These are phyloP conservation scores for Stagonosporopsis vannaccii DNA, from an alignment of 2,329 filamentous ascomycete species.

Conservation along the genomic window DNA sequence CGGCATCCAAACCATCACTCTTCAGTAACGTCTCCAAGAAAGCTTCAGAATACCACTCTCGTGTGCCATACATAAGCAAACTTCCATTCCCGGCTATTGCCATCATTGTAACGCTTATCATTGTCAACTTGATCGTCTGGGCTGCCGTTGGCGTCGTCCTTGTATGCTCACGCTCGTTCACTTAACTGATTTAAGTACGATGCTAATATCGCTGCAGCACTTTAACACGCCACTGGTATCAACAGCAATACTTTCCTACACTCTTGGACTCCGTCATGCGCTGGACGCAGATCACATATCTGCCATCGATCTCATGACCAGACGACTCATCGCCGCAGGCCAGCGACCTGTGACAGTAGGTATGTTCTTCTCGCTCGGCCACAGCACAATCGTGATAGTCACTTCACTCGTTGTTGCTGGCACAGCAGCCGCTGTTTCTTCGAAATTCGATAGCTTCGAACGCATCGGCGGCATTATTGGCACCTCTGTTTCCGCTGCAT, in stretches of 20 bases:
- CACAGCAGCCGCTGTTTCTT: slow-evolving; percentile 81
- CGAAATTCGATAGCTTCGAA: slow-evolving; percentile 81
- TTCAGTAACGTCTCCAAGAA: slow-evolving; percentile 39
- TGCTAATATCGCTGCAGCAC: slow-evolving; percentile 28
- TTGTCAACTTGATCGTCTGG: slow-evolving; percentile 66
- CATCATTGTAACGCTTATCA: slow-evolving; percentile 62
- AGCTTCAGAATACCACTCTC: slow-evolving; percentile 57
- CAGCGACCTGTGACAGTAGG: slow-evolving; percentile 90
- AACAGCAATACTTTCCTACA: slow-evolving; percentile 84
- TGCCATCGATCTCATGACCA: slow-evolving; percentile 94
- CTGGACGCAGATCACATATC: slow-evolving; percentile 94
- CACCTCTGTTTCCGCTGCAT: slow-evolving; percentile 82
- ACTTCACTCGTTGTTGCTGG: slow-evolving; percentile 93
- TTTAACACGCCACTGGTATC: slow-evolving; percentile 69
- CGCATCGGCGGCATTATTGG: slow-evolving; percentile 88
- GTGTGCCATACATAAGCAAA: slow-evolving; percentile 62
- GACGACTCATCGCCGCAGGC: slow-evolving; percentile 83
- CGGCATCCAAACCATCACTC: slow-evolving; percentile 23
- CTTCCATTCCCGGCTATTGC: slow-evolving; percentile 65
- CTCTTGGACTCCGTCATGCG: slow-evolving; percentile 90
- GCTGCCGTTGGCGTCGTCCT: slow-evolving; percentile 64
- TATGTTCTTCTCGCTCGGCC: slow-evolving; percentile 91
- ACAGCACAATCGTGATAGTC: slow-evolving; percentile 90
- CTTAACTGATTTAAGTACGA: neutral
- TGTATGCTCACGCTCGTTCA: slow-evolving; percentile 46